These are phyloP conservation scores for Vaccinium macrocarpon DNA, from an alignment of 148 eudicot species.

Conservation along the genomic window DNA sequence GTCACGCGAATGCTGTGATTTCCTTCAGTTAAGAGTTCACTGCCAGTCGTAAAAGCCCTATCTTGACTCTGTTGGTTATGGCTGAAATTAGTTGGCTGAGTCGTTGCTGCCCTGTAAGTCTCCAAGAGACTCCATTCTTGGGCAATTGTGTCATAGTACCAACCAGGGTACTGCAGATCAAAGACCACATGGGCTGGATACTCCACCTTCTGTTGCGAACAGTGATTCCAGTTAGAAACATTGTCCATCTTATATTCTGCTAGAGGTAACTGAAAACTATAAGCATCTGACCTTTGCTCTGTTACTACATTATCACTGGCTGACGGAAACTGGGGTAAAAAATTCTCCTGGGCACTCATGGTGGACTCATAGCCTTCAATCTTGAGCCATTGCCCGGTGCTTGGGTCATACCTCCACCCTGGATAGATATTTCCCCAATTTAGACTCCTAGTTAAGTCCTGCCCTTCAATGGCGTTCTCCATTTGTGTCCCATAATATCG, in stretches of 20 bases:
- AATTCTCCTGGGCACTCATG: conserved; percentile 29
- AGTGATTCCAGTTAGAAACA: conserved; percentile 42
- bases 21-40: conserved; percentile 15
- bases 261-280: conserved; percentile 46
- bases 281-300: conserved; percentile 30
- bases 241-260: conserved; percentile 28
- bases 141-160: conserved; percentile 66
- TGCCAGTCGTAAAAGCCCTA: conserved; percentile 26
- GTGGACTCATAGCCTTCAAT: conserved; percentile 43
- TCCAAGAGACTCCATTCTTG: conserved; percentile 62
- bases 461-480: conserved; percentile 28
- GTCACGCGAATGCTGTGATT: conserved; percentile 11
- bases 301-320: conserved; percentile 25
- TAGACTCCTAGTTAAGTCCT: conserved; percentile 39
- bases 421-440: conserved; percentile 70
- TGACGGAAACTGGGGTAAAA: conserved; percentile 13
- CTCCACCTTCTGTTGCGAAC: conserved; percentile 32
- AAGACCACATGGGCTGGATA: conserved; percentile 68
- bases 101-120: conserved; percentile 29
- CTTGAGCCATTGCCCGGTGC: conserved; percentile 68
- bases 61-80: conserved; percentile 23
- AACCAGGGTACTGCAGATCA: conserved; percentile 81
- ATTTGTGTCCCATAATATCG: conserved; percentile 6
- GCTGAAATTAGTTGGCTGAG: not conserved
- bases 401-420: conserved; percentile 65